Base-by-base conservation (phyloP, 2,329 filamentous ascomycete species). In the Epichloe sp. region DNA sequence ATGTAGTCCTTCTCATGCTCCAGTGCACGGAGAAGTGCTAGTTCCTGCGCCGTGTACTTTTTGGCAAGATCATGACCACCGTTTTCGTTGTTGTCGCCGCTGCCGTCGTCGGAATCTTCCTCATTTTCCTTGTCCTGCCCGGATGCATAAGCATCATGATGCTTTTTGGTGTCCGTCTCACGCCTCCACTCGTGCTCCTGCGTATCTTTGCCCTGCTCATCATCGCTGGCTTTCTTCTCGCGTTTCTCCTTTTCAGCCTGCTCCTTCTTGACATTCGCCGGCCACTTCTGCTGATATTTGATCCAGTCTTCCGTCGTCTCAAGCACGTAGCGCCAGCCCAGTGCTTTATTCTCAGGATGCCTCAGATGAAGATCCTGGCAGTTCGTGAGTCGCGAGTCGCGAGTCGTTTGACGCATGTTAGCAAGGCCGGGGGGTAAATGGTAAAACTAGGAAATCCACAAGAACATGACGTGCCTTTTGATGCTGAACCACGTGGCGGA, bases 271-370 rank as follows among this genome's bases (percentile, higher is more conserved):
- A 59, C 55, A 55, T 78, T 78, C 0, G 68, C 67, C 0, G 72
- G 73, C 74, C 74, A 78, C 1, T 66, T 57, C 53, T 77, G 64
- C 7, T 66, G 57, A 38, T 72, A 66, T 59, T 75, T 77, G 51
- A 77, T 64, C 60, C 68, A 73, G 48, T 73, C 66, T 52, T 78
- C 74, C 0, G 71, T 71, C 10, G 66, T 65, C 37, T 76, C 63
- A 0, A 78, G 60, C 11, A 76, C 71, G 55, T 71, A 75, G 37
- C 75, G 63, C 74, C 75, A 77, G 7, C 71, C 70, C 4, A 66
- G 48, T 3, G 72, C 70, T 49, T 69, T 67, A 35, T 71, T 66
- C 17, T 71, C 65, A 0, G 72, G 71, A 44, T 69, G 61, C 1
- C 63, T 54, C 4, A 76, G 56, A 57, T 73, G 68, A 42, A 73